Evolutionary conservation across 2,329 filamentous ascomycete species (phyloP), one percentile per base, ranked within the genome.

Genomic region (Aspergillus awamori): DNA sequence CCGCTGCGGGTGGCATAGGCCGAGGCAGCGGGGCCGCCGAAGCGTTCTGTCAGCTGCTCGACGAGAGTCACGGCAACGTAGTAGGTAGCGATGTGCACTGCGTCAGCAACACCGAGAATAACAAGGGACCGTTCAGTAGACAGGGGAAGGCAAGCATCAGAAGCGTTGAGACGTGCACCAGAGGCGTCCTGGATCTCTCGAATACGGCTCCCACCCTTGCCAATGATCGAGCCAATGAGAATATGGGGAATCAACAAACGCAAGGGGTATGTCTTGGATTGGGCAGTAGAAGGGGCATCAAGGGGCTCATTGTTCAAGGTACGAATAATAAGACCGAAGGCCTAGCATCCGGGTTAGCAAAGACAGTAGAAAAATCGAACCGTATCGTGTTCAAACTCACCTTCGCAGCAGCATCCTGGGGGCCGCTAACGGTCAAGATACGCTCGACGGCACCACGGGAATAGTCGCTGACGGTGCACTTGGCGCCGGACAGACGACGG

Each of bases 391-490:
- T 36, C 33, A 28, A 61, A 77, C 83, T 70, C 83, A 94, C 92
- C 87, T 99, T 99, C 69, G 95, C 95, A 67, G 93, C 93, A 69
- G 94, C 94, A 81, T 99, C 95, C 69, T 98, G 94, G 67, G 92
- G 89, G 65, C 95, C 95, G 78, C 94, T 98, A 63, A 99, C 95
- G 33, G 95, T 99, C 72, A 99, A 84, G 73, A 99, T 97, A 75
- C 95, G 92, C 83, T 99, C 95, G 36, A 98, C 93, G 58, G 95
- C 95, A 67, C 95, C 95, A 74, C 96, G 92, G 70, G 96, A 91
- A 74, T 98, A 99, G 80, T 99, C 95, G 81, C 93, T 97, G 70
- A 99, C 95, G 52, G 95, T 99, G 83, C 95, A 99, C 81, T 98
- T 98, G 68, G 95, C 95, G 71, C 93, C 93, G 56, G 95, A 97